Evolutionary conservation across 2,329 filamentous ascomycete species (phyloP), one percentile per base, ranked within the genome.

Genomic region (Hypoxylon sp.): DNA sequence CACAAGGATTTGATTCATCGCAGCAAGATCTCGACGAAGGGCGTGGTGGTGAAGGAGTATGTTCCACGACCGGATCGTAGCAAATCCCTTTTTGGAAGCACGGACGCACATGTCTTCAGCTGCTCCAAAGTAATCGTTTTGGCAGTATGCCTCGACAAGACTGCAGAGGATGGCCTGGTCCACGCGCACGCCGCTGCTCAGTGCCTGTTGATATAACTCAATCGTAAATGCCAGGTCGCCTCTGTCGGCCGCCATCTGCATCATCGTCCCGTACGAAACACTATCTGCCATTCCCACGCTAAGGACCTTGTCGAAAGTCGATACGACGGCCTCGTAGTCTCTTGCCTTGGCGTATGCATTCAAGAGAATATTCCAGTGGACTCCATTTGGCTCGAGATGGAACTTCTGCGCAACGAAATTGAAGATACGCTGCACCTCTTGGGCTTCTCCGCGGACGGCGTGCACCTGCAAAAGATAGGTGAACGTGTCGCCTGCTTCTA

Each of bases 301-400:
- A 66, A 65, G 79, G 62, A 95, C 81, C 8, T 81, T 75, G 15
- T 86, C 80, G 67, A 96, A 92, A 45, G 82, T 80, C 5, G 78
- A 70, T 54, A 91, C 76, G 10, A 88, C 88, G 4, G 84, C 83
- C n/a, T 85, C 78, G 38, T 90, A 82, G 69, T 95, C 86, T 43
- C 85, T 81, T 0, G 83, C 82, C 64, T 85, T 86, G 15, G 82
- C 81, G 73, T 92, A 84, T 2, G 89, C 88, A 67, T 88, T 85
- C 41, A 98, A 78, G 23, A 97, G 74, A 18, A 88, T 86, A 69
- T 96, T 96, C 88, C 89, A 96, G 61, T 83, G 85, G 29, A 79
- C 71, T 1, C 81, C 72, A 62, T 86, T 84, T 5, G 88, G 88
- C 37, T 77, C 64, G 13, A 89, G 66, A 1, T 77, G 74, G 67